Conservation (phyloP, 2,329 filamentous ascomycete genomes). For the Aspergillus neotritici region DNA sequence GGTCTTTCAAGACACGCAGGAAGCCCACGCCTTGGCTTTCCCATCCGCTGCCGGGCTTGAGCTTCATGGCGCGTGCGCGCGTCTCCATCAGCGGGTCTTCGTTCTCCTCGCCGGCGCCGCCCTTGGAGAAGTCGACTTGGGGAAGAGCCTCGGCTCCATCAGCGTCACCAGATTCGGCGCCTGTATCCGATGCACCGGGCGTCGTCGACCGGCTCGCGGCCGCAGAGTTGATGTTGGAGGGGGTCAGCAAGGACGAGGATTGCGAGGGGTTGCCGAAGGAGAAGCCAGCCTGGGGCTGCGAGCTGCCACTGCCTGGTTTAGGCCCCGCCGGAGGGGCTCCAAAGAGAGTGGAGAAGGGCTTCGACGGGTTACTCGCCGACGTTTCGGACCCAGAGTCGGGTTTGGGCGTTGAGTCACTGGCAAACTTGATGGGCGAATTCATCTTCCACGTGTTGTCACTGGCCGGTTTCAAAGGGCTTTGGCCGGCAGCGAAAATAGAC, state of each 20-base stretch:
- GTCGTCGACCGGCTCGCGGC: constrained; percentile 42
- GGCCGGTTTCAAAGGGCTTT: constrained; percentile 9
- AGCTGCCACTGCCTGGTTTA: constrained; percentile 15
- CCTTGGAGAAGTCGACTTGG: constrained; percentile 64
- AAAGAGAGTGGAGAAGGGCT: constrained; percentile 28
- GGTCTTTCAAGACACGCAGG: constrained; percentile 67
- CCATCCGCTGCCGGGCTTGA: constrained; percentile 54
- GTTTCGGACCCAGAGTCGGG: constrained; percentile 18
- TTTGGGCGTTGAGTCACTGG: constrained; percentile 26
- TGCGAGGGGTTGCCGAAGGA: constrained; percentile 33
- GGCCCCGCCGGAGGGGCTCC: constrained; percentile 18
- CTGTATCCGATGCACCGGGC: constrained; percentile 42
- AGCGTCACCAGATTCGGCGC: constrained; percentile 44
- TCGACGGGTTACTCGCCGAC: constrained; percentile 18
- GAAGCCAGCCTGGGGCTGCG: constrained; percentile 30
- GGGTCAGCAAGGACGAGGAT: constrained; percentile 20
- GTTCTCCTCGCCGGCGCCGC: constrained; percentile 64
- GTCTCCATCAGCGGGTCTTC: constrained; percentile 66
- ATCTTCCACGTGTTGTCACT: constrained; percentile 46
- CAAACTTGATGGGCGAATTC: constrained; percentile 46
- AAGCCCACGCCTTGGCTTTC: constrained; percentile 64
- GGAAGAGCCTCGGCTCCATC: constrained; percentile 55
- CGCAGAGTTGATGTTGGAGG: constrained; percentile 31
- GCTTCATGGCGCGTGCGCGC: constrained; percentile 64
- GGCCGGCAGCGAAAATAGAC: constrained; percentile 13